Evolutionary conservation across 2,329 filamentous ascomycete species (phyloP).

Genomic region (Sporothrix pseudoabietina): DNA sequence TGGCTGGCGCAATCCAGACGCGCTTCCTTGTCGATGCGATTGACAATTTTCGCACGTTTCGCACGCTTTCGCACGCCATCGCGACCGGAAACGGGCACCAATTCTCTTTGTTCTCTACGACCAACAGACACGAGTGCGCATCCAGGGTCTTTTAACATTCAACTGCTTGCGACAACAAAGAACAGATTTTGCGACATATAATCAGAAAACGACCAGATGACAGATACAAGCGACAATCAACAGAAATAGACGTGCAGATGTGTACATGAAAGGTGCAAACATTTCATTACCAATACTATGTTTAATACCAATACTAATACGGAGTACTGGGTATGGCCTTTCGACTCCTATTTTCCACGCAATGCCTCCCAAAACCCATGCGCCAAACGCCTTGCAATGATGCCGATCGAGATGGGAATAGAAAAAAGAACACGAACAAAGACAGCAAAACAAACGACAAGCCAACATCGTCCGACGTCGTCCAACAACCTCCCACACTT

Average conservation of each 20-base stretch:
- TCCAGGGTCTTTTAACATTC: not conserved
- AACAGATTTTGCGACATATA: not conserved
- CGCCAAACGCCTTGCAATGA: conserved; percentile 22
- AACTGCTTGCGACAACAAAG: not conserved
- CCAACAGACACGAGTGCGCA: not conserved
- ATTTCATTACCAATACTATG: not conserved
- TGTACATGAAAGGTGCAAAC: not conserved
- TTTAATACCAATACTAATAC: not conserved
- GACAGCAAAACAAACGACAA: not conserved
- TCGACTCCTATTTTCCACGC: not conserved
- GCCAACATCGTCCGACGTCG: not conserved
- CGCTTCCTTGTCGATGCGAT: conserved; percentile 8
- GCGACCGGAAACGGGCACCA: conserved; percentile 4
- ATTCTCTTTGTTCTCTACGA: not conserved
- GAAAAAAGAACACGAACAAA: conserved; percentile 3
- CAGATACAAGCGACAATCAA: not conserved
- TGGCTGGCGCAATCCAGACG: not conserved
- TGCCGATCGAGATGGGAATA: not conserved
- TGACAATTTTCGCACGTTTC: too few relatives aligned
- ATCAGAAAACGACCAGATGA: not conserved
- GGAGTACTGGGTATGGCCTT: not conserved
- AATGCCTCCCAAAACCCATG: not conserved
- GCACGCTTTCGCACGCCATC: conserved; percentile 1
- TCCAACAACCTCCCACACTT: not conserved
- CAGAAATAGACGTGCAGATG: not conserved